Evolutionary conservation across 768 basidiomycete genomes (phyloP), one percentile per base, ranked within the genome.

Genomic region (Amanita pseudoporphyria): DNA sequence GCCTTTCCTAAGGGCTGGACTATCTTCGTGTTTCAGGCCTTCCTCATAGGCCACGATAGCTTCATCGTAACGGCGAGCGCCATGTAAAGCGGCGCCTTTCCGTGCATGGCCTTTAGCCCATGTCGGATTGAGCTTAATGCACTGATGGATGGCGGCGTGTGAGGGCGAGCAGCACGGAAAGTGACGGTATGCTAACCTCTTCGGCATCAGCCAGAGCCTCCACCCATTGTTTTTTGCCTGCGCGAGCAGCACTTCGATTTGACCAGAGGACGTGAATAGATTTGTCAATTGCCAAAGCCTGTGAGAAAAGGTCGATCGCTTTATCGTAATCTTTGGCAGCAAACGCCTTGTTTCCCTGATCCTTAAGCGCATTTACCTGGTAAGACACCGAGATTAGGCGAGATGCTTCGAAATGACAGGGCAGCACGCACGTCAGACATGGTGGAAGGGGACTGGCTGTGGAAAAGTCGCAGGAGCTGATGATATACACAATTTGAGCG

Each of bases 311-410:
- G 60, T 84, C 77, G 71, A 89, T 87, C 6, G 94, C 93, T 58
- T 76, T 81, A 70, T 89, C 83, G 68, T 88, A 96, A 58, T 96
- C 80, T 64, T 92, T 96, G 49, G 89, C 89, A 33, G 87, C 74
- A 68, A 97, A 97, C 18, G 94, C 92, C 62, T 93, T 92, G 76
- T 97, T 97, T 60, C 93, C 94, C 61, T 81, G 81, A 61, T 90
- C 87, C 72, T 97, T 97, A 56, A 96, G 72, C 52, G 79, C 69
- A 62, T 73, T 72, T 30, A 67, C 73, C 69, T 71, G 36, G 41
- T 41, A 52, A 44, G 6, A 45, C 26, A 24, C n/a, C 9, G 22
- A 6, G 40, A 21, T 39, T 31, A 37, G 16, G 36, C 28, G 37
- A 16, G 12, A 10, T 24, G 33, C 22, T 7, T 14, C 26, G 6